Conservation (phyloP, 2,329 filamentous ascomycete genomes). For the Nemania bipapillata region DNA sequence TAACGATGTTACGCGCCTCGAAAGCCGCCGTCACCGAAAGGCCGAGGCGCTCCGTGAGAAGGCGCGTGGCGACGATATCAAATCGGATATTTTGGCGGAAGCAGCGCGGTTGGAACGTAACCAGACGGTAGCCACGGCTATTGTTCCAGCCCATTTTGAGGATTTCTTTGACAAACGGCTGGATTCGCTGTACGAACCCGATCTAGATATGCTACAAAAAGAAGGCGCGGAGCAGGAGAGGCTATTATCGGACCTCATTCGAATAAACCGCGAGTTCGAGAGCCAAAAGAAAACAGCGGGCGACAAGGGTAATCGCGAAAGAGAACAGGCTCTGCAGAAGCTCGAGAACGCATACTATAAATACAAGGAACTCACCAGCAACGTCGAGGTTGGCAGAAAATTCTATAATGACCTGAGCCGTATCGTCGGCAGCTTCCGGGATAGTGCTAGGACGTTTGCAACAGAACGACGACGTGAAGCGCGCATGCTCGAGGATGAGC, state of each 20-base stretch:
- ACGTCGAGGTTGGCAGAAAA: conserved; percentile 88
- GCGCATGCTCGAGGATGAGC: conserved; percentile 65
- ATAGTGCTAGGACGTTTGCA: conserved; percentile 78
- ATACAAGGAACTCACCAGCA: conserved; percentile 94
- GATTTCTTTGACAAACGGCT: conserved; percentile 86
- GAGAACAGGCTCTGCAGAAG: conserved; percentile 85
- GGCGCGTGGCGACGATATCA: conserved; percentile 87
- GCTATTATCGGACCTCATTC: conserved; percentile 73
- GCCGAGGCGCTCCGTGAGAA: conserved; percentile 83
- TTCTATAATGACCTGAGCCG: conserved; percentile 97
- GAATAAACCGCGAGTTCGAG: conserved; percentile 82
- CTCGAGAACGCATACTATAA: conserved; percentile 93
- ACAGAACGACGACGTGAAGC: conserved; percentile 84
- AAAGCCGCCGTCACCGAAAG: conserved; percentile 81
- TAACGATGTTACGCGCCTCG: conserved; percentile 85
- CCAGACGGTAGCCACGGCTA: conserved; percentile 79
- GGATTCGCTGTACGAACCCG: conserved; percentile 78
- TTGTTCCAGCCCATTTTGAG: conserved; percentile 91
- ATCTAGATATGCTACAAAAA: conserved; percentile 74
- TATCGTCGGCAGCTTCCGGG: conserved; percentile 84
- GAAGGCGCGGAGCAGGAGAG: conserved; percentile 82
- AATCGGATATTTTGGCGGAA: conserved; percentile 82
- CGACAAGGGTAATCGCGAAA: conserved; percentile 71
- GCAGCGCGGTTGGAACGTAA: conserved; percentile 85
- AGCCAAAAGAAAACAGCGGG: conserved; percentile 74